phyloP scores from a whole-genome alignment of 2,329 filamentous ascomycete genomes.

The Mycosphaerella arachidis region DNA sequence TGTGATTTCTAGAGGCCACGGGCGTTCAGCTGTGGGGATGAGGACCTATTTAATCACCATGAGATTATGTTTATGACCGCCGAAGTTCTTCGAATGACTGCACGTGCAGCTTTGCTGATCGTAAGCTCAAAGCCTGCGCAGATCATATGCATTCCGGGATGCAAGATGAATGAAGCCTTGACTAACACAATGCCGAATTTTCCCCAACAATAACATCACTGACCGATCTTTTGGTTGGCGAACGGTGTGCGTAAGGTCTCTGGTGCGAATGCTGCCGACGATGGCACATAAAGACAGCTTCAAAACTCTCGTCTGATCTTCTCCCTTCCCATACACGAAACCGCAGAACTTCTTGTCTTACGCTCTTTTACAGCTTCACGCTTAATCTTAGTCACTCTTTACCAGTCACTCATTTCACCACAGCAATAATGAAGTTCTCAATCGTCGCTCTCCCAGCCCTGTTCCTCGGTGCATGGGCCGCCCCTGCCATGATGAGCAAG shows the following conservation, averaged over 20 bases:
- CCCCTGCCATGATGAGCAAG: conserved; percentile 11
- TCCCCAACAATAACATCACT: background rate
- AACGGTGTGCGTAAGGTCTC: background rate
- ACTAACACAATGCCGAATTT: background rate
- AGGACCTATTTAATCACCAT: background rate
- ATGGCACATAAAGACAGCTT: conserved; percentile 6
- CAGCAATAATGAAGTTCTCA: conserved; percentile 20
- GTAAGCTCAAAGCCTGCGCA: background rate
- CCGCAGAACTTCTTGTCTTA: conserved; percentile 2
- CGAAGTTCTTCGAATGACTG: background rate
- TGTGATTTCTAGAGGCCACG: background rate
- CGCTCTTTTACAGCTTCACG: conserved; percentile 10
- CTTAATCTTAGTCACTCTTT: conserved; percentile 10
- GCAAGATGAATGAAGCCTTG: background rate
- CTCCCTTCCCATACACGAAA: conserved; percentile 2
- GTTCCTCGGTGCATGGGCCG: conserved; percentile 13
- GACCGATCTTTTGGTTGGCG: background rate
- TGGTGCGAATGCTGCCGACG: conserved; percentile 18
- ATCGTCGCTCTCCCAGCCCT: conserved; percentile 18
- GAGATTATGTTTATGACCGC: background rate
- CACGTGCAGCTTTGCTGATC: background rate
- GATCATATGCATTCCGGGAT: background rate
- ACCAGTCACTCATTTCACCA: conserved; percentile 19
- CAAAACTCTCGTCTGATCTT: background rate
- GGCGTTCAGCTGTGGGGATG: background rate